Evolutionary conservation across 305 asterid genomes (phyloP).

Genomic region (Fraxinus baroniana): DNA sequence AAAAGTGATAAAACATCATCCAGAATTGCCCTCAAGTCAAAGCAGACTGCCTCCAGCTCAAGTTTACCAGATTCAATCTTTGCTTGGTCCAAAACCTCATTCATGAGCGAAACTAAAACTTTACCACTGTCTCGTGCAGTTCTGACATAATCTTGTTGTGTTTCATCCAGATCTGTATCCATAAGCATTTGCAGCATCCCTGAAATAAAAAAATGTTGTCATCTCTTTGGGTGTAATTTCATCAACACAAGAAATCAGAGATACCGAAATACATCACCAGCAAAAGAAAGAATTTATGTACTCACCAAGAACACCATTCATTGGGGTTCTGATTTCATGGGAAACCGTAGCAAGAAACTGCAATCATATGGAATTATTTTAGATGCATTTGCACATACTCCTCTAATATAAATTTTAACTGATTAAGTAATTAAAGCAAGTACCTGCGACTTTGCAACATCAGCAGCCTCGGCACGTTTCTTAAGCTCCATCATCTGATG

Average conservation of each 20-base stretch:
- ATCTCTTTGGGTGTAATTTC: neutral
- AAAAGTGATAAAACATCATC: slow-evolving; percentile 89
- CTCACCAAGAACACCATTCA: slow-evolving; percentile 96
- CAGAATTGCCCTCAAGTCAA: slow-evolving; percentile 75
- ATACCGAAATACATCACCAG: slow-evolving; percentile 2
- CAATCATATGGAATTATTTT: slow-evolving; percentile 25
- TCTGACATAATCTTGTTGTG: slow-evolving; percentile 93
- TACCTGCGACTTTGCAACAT: slow-evolving; percentile 91
- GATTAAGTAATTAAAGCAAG: slow-evolving; percentile 4
- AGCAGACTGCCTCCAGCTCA: slow-evolving; percentile 93
- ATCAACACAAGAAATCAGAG: neutral
- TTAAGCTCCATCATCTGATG: slow-evolving; percentile 73
- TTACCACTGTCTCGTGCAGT: slow-evolving; percentile 98
- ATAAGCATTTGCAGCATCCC: slow-evolving; percentile 98
- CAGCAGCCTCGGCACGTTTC: slow-evolving; percentile 91
- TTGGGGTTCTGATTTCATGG: slow-evolving; percentile 96
- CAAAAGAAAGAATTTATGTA: slow-evolving; percentile 22
- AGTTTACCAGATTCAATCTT: slow-evolving; percentile 98
- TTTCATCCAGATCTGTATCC: slow-evolving; percentile 92
- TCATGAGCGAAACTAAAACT: slow-evolving; percentile 92
- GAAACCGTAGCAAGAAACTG: slow-evolving; percentile 97
- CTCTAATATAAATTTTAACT: neutral
- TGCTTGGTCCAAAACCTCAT: slow-evolving; percentile 94
- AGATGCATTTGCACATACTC: neutral
- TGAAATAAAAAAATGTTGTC: slow-evolving; percentile 18